Evolutionary conservation across 202 grass and related monocot species (phyloP).

Genomic region (Schoenoplectus tabernaemontani): DNA sequence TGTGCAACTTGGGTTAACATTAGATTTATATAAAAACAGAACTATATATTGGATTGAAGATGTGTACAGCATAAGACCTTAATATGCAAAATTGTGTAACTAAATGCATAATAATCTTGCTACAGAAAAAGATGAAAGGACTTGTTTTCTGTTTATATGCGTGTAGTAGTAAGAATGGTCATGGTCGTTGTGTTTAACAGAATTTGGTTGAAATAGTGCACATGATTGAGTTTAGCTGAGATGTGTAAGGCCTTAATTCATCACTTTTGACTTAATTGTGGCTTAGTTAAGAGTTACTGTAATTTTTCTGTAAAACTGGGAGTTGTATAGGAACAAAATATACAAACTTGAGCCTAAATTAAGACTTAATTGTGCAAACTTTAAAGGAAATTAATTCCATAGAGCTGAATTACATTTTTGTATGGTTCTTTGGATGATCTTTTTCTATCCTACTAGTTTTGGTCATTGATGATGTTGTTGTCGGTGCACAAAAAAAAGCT

Average conservation of each 20-base stretch:
- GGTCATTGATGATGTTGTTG: background rate
- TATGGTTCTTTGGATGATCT: background rate
- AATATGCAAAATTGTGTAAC: background rate
- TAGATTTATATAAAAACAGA: too few species aligned
- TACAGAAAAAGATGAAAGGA: background rate
- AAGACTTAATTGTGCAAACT: background rate
- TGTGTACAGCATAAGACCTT: background rate
- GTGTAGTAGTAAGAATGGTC: background rate
- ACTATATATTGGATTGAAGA: background rate
- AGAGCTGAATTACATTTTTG: background rate
- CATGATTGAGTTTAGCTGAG: background rate
- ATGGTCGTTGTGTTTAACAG: background rate
- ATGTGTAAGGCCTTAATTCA: background rate
- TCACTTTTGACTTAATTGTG: background rate
- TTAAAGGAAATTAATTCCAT: background rate
- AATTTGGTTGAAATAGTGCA: background rate
- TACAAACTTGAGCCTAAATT: background rate
- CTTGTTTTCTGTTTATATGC: background rate
- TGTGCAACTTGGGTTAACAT: too few species aligned
- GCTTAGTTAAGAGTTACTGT: slow-evolving; percentile 3
- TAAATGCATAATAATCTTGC: background rate
- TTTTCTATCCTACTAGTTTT: too few species aligned
- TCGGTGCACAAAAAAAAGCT: too few species aligned
- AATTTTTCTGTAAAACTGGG: background rate
- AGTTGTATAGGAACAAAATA: background rate